Conservation (phyloP, 129 eudicot genomes). For the Flaveria ramosissima region DNA sequence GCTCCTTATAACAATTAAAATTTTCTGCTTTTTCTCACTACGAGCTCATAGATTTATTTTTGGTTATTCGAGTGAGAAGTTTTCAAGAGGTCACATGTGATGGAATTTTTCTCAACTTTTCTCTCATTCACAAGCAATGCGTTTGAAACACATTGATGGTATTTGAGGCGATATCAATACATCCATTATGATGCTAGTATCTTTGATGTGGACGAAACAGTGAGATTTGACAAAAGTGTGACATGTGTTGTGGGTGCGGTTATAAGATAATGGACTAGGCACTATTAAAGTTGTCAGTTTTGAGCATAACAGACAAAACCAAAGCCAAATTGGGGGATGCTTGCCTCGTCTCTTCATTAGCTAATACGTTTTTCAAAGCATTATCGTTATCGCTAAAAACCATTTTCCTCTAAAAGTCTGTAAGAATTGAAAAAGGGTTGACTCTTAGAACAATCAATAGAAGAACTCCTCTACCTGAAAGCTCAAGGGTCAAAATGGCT, state of each 20-base stretch:
- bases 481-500: slow-evolving; percentile 11
- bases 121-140: not conserved
- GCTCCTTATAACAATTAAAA: not conserved
- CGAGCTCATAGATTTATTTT: not conserved
- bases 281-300: not conserved
- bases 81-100: not conserved
- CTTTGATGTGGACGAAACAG: not conserved
- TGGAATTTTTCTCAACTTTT: not conserved
- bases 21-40: not conserved
- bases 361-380: not conserved
- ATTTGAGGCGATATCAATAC: not conserved
- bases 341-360: not conserved
- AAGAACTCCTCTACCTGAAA: not conserved
- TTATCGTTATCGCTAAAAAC: not conserved
- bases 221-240: not conserved
- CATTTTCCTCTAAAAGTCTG: not conserved
- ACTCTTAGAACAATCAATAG: slow-evolving; percentile 3
- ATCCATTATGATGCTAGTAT: not conserved
- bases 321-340: not conserved
- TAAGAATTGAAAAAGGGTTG: not conserved
- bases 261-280: not conserved
- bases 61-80: not conserved
- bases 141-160: not conserved
- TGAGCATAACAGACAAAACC: not conserved
- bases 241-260: not conserved